Base-by-base conservation (phyloP, 179 eudicot genomes). In the Gypsophila paniculata region DNA sequence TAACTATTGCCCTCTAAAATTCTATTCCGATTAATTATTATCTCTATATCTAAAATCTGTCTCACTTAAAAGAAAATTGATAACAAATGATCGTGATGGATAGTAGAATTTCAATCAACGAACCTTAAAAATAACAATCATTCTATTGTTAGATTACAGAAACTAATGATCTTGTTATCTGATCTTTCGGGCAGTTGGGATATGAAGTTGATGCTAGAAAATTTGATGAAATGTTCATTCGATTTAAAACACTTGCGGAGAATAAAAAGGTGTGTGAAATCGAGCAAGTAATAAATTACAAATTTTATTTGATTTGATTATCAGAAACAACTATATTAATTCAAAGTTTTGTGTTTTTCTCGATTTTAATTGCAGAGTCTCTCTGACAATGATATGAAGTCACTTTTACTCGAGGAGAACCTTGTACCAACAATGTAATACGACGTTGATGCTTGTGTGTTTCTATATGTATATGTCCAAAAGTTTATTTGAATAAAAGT, bases 191-290 rank as follows among this genome's bases (percentile, higher is more conserved):
- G 29, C 61, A 57, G 61, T 22, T 57, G 26, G 61, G 61, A 19
- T 57, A 57, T 21, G 61, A 57, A 57, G 19, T 57, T 18, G 61
- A 57, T 57, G 61, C 61, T 57, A 22, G 8, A 6, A 57, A 29
- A 57, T 57, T 57, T 22, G 61, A 57, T 57, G 61, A 57, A 57
- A 57, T 19, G 4, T 71, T 71, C 62, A 59, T 48, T 12, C 63
- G 64, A 19, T 54, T 70, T 17, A 70, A 55, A 55, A 57, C 29
- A 19, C 29, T 57, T 1, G 61, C 61, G 1, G 61, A 57, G 61
- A 57, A 57, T 8, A 57, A 57, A 19, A 57, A 57, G 61, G 61
- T 57, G 19, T 8, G 65, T 21, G 61, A 1, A 21, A 58, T 0
- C 0, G 2, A 58, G 11, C 3, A 11, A 58, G 34, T 21, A 23